Percentiles rank a stretch among this genome's conserved stretches.
Conservation (phyloP, 148 eudicot genomes). For the Polygonum aviculare region DNA sequence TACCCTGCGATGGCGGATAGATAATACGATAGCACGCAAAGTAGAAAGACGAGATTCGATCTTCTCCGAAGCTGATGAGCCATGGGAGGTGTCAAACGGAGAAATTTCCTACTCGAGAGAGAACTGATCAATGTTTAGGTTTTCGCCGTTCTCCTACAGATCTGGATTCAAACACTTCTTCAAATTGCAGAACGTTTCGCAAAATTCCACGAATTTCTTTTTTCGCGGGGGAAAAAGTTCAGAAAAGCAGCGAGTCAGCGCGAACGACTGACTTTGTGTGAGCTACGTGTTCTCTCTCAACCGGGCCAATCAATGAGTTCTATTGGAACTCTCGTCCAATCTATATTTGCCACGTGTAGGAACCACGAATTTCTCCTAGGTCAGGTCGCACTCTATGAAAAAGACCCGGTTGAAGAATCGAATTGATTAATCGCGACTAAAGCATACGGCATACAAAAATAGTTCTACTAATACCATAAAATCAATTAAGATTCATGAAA, state of each 20-base stretch:
- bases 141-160: neutral
- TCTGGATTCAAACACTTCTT: neutral
- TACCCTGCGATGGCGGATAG: constrained; percentile 70
- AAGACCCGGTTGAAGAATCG: neutral
- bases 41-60: constrained; percentile 29
- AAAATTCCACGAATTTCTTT: neutral
- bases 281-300: constrained; percentile 1
- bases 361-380: neutral
- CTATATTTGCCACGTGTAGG: neutral
- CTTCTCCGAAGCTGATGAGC: constrained; percentile 22
- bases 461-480: too few relatives aligned
- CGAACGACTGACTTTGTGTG: neutral
- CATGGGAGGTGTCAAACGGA: constrained; percentile 18
- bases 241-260: constrained; percentile 1
- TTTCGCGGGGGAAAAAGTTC: neutral
- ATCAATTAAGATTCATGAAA: neutral
- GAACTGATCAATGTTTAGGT: neutral
- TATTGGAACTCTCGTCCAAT: neutral
- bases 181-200: neutral
- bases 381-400: neutral
- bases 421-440: neutral
- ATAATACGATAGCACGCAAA: constrained; percentile 34
- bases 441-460: neutral
- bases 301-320: neutral
- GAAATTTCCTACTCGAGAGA: neutral